Evolutionary conservation across 192 early-diverging fungal genomes (phyloP).

Genomic region (Backusella luteola): DNA sequence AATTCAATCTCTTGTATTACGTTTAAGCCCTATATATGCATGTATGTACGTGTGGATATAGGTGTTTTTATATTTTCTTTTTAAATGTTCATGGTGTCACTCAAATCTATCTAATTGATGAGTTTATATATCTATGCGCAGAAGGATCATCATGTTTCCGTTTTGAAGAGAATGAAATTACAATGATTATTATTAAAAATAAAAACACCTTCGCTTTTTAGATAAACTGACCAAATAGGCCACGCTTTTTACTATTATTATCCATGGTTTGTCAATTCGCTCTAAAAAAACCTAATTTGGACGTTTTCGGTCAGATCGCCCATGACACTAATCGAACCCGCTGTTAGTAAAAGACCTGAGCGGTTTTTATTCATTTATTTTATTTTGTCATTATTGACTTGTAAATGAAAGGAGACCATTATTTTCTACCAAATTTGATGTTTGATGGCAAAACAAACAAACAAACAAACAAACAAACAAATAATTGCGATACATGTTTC

Average conservation of each 20-base stretch:
- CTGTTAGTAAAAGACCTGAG: not conserved
- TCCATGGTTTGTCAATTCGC: not conserved
- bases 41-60: not conserved
- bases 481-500: not conserved
- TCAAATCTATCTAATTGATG: not conserved
- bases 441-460: not conserved
- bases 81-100: not conserved
- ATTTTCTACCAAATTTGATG: not conserved
- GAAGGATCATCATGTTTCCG: not conserved
- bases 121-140: not conserved
- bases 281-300: not conserved
- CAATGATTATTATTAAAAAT: not conserved
- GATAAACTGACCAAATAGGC: not conserved
- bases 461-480: not conserved
- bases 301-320: not conserved
- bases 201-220: not conserved
- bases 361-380: not conserved
- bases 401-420: not conserved
- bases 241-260: not conserved
- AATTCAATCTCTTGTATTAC: not conserved
- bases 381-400: not conserved
- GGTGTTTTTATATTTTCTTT: not conserved
- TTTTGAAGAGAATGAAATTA: not conserved
- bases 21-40: not conserved
- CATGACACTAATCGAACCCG: not conserved